phyloP scores from a whole-genome alignment of 2,329 filamentous ascomycete genomes.

The Ceratocystis variospora region DNA sequence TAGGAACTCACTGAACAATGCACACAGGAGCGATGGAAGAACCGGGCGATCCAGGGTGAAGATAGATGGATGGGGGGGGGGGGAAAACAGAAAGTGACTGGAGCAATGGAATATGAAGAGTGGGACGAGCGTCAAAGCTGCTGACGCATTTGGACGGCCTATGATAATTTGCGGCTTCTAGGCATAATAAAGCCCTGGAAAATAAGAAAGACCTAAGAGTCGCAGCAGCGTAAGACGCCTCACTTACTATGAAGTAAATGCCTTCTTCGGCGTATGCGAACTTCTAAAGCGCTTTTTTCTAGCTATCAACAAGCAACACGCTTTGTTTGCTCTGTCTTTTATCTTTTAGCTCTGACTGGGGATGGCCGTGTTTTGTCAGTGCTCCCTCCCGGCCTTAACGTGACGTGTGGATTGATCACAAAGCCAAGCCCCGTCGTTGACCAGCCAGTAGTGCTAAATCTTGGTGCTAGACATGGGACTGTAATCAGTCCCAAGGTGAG shows the following conservation, averaged over 20 bases:
- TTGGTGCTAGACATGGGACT: conserved; percentile 2
- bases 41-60: not conserved
- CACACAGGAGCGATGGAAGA: not conserved
- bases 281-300: not conserved
- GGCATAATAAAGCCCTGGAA: no score
- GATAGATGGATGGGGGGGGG: not conserved
- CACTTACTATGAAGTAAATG: not conserved
- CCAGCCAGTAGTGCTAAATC: not conserved
- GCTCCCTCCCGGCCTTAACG: not conserved
- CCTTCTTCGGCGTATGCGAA: not conserved
- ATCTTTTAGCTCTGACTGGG: not conserved
- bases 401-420: not conserved
- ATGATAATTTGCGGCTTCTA: no score
- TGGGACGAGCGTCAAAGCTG: not conserved
- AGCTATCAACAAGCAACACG: not conserved
- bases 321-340: not conserved
- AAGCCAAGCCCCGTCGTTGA: not conserved
- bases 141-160: not conserved
- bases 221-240: not conserved
- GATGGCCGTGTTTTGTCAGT: not conserved
- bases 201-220: no score
- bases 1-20: not conserved
- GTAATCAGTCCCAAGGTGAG: not conserved
- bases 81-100: not conserved
- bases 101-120: not conserved